Evolutionary conservation across 805 yeast species (phyloP), one percentile per base, ranked within the genome.

Genomic region (Yarrowia sp.): DNA sequence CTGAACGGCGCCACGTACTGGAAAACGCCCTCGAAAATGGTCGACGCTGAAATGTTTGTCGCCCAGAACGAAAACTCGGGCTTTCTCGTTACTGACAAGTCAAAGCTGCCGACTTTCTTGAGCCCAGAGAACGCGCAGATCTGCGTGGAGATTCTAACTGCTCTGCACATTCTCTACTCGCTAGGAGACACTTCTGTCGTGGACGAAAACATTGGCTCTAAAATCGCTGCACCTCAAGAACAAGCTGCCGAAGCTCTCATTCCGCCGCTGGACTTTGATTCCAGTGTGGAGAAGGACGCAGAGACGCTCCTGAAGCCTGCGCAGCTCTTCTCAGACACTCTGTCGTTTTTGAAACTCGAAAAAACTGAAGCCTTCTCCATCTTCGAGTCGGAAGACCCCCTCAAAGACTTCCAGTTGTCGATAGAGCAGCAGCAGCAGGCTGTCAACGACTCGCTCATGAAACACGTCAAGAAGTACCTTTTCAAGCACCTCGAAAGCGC

Each of bases 31-130:
- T 25, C 35, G 3, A 29, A 55, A 19, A 55, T 55, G 61, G 61
- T 38, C 2, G 61, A 55, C 27, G 1, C 29, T 5, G 61, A 55
- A 14, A 55, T 55, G 61, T 55, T 55, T 27, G 42, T 55, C 8
- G 19, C 6, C 16, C 35, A 27, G 25, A 29, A 36, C 3, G 46
- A 3, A 12, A 25, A 9, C 8, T 42, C 49, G 19, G 61, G 61
- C 2, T 39, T 55, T 21, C 6, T 55, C 38, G 12, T 6, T 1
- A 4, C 18, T 5, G 47, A 55, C 25, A 29, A 38, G n/a, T n/a
- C n/a, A 6, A 8, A 1, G 10, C 6, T 55, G 1, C 61, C 61
- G 2, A 25, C 25, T 1, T 55, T 55, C 19, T 13, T 55, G 7
- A 19, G 33, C 12, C 19, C 36, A 0, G 29, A 27, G n/a, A 18